A percentile compares a stretch with the other conserved stretches of the same genome.
These are phyloP conservation scores for Sonneratia alba DNA, from an alignment of 345 rosid species.

Conservation along the genomic window DNA sequence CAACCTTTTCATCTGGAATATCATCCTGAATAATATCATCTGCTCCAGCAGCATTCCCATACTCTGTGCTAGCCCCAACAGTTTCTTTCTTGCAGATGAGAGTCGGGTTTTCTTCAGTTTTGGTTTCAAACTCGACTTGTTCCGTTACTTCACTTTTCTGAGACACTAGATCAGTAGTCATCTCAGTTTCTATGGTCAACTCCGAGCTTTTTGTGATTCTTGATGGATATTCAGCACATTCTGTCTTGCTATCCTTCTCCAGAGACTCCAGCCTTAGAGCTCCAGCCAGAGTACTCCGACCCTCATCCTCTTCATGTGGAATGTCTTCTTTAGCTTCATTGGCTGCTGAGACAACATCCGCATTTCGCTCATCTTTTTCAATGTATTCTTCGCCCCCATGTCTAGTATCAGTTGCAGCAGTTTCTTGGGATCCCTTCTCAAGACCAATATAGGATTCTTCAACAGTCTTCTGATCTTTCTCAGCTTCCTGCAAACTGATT, in stretches of 20 bases:
- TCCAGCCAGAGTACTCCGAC: not conserved
- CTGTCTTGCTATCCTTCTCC: not conserved
- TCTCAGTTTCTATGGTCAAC: not conserved
- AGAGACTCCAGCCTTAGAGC: not conserved
- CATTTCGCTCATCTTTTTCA: not conserved
- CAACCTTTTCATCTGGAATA: slow-evolving; percentile 4
- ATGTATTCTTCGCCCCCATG: not conserved
- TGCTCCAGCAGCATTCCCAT: not conserved
- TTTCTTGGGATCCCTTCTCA: not conserved
- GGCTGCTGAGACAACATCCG: not conserved
- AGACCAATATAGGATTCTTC: not conserved
- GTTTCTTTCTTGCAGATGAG: not conserved
- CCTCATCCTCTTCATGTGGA: slow-evolving; percentile 1
- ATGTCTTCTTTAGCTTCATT: not conserved
- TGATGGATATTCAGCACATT: not conserved
- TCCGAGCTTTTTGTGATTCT: not conserved
- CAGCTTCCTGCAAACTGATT: not conserved
- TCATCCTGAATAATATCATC: not conserved
- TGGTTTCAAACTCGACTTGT: slow-evolving; percentile 1
- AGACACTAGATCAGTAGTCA: not conserved
- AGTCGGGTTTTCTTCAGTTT: not conserved
- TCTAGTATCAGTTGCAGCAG: not conserved
- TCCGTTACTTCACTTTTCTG: not conserved
- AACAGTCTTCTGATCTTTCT: not conserved
- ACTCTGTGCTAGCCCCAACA: not conserved